Evolutionary conservation across 192 early-diverging fungal species (phyloP).

Genomic region (Podila minutissima): DNA sequence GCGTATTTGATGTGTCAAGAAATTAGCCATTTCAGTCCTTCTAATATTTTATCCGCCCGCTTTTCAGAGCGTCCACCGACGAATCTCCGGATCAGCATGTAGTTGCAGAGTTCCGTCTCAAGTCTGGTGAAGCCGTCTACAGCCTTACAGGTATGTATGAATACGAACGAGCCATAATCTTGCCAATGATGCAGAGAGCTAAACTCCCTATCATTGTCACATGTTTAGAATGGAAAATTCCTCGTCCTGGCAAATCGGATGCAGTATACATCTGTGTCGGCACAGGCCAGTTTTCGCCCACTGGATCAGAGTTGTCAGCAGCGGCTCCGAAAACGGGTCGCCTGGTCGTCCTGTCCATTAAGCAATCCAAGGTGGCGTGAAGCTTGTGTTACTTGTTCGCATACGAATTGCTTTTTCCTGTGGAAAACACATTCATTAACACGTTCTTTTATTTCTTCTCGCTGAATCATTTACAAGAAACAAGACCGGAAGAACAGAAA

Average conservation of each 20-base stretch:
- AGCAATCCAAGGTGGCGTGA: constrained; percentile 30
- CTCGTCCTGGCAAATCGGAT: constrained; percentile 30
- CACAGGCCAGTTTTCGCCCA: constrained; percentile 41
- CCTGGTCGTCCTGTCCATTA: constrained; percentile 29
- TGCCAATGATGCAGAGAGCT: neutral
- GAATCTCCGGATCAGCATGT: constrained; percentile 21
- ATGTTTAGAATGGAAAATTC: constrained; percentile 37
- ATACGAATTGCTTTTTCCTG: too few relatives aligned
- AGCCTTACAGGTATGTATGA: constrained; percentile 14
- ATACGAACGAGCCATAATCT: too few relatives aligned
- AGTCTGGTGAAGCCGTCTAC: constrained; percentile 35
- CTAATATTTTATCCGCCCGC: neutral
- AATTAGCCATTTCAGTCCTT: neutral
- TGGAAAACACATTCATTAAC: too few relatives aligned
- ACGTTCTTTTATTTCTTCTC: neutral
- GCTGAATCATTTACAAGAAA: constrained; percentile 4
- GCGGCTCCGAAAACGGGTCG: constrained; percentile 34
- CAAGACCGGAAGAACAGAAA: constrained; percentile 16
- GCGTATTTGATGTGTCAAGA: neutral
- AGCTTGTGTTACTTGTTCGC: too few relatives aligned
- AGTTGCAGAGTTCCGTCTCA: constrained; percentile 14
- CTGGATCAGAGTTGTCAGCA: constrained; percentile 30
- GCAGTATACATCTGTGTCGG: constrained; percentile 37
- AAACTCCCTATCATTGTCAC: neutral
- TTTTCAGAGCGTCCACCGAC: constrained; percentile 14